Evolutionary conservation across 179 eudicot species (phyloP).

Genomic region (Monotropa hypopitys): DNA sequence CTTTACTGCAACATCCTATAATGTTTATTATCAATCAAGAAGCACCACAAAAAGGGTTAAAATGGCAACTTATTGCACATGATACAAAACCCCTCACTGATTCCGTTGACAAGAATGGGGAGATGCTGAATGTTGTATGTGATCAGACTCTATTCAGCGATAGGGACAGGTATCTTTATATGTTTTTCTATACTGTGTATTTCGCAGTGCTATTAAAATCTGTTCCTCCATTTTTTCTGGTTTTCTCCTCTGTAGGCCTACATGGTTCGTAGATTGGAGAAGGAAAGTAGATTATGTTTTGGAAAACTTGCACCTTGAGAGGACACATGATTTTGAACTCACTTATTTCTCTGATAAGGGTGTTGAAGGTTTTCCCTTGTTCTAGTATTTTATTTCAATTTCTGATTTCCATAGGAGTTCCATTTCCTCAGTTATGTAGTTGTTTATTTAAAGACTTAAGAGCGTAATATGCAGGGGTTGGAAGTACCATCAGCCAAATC

Average conservation of each 20-base stretch:
- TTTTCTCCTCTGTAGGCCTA: conserved; percentile 26
- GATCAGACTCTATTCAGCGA: conserved; percentile 28
- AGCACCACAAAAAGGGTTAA: conserved; percentile 29
- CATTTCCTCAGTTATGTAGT: conserved; percentile 2
- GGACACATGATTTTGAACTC: conserved; percentile 12
- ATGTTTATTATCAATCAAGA: conserved; percentile 46
- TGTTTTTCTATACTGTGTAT: background rate
- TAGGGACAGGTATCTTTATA: conserved; percentile 30
- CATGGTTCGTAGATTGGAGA: conserved; percentile 58
- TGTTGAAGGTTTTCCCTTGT: conserved; percentile 10
- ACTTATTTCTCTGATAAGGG: conserved; percentile 14
- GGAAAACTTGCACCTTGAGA: conserved; percentile 22
- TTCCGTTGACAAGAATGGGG: conserved; percentile 23
- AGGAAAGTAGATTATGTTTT: conserved; percentile 24
- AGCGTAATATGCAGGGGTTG: conserved; percentile 23
- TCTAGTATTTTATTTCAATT: background rate
- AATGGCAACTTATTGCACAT: conserved; percentile 13
- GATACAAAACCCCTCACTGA: conserved; percentile 17
- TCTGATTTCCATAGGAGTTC: background rate
- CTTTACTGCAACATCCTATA: conserved; percentile 65
- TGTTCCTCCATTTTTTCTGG: background rate
- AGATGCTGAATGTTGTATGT: conserved; percentile 27
- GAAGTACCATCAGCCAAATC: conserved; percentile 17
- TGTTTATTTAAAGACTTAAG: background rate
- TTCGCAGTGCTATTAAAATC: background rate